Percentiles rank a stretch among this genome's conserved stretches.
Evolutionary conservation across 257 asterid genomes (phyloP).

Genomic region (Capsicum pubescens): DNA sequence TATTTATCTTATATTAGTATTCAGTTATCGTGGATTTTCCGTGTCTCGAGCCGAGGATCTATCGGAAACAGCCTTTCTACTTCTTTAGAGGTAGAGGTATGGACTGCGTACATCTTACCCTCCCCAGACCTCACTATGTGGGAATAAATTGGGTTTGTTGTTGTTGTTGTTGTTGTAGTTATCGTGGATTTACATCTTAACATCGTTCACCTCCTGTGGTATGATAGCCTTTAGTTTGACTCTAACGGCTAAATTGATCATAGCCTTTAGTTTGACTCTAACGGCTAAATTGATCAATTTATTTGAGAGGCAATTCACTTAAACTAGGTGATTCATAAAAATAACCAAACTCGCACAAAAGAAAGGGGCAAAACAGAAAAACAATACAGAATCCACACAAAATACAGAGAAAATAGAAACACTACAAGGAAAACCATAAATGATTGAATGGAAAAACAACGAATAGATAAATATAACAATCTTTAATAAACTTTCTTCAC

Average conservation of each 20-base stretch:
- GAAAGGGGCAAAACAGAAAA: neutral
- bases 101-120: no score
- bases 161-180: no score
- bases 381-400: neutral
- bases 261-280: neutral
- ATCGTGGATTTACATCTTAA: neutral
- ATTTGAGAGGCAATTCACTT: slow-evolving; percentile 15
- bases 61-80: no score
- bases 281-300: neutral
- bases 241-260: no score
- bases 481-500: slow-evolving; percentile 12
- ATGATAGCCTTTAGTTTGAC: neutral
- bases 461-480: neutral
- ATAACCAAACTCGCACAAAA: neutral
- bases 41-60: no score
- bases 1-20: neutral
- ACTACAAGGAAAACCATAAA: neutral
- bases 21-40: slow-evolving; percentile 5
- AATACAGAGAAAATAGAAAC: neutral
- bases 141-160: no score
- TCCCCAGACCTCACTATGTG: no score
- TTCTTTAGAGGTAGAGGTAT: no score
- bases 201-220: neutral
- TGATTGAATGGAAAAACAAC: neutral
- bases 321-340: neutral